These are phyloP conservation scores for Globisporangium recalcitrans DNA, from an alignment of 352 stramenopile genomes.

Conservation along the genomic window DNA sequence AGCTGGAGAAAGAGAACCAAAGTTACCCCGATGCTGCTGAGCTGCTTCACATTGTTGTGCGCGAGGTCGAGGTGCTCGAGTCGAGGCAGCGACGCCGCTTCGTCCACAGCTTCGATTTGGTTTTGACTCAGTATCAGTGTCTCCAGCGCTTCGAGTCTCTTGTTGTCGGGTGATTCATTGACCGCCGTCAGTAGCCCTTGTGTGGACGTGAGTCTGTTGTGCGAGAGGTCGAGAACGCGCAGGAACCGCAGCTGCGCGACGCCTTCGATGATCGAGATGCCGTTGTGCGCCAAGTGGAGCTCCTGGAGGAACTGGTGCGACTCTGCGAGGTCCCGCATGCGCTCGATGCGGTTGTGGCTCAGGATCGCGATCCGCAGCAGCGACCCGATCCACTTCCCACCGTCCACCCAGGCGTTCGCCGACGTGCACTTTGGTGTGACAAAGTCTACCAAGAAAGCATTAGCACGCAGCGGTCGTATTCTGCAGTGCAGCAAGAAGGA, in stretches of 20 bases:
- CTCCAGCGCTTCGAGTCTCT: constrained; percentile 40
- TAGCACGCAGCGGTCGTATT: too few species aligned
- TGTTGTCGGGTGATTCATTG: not conserved
- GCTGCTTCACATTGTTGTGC: constrained; percentile 43
- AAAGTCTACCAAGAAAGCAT: constrained; percentile 32
- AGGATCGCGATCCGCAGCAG: constrained; percentile 51
- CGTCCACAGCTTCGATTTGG: constrained; percentile 39
- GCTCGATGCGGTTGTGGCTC: constrained; percentile 44
- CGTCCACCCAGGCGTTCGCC: constrained; percentile 48
- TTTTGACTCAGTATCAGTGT: constrained; percentile 53
- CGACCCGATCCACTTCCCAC: constrained; percentile 56
- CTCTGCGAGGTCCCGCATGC: constrained; percentile 40
- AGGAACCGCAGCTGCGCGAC: constrained; percentile 54
- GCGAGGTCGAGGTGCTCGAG: constrained; percentile 46
- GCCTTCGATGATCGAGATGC: constrained; percentile 43
- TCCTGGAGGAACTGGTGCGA: constrained; percentile 65
- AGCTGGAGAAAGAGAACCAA: not conserved
- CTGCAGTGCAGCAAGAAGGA: too few species aligned
- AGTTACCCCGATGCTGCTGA: constrained; percentile 40
- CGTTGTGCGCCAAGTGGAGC: constrained; percentile 54
- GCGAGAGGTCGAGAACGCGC: constrained; percentile 59
- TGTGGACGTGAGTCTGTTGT: constrained; percentile 52
- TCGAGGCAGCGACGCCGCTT: constrained; percentile 38
- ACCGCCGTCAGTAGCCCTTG: constrained; percentile 22
- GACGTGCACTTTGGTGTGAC: constrained; percentile 52